Percentiles rank a stretch among this genome's conserved stretches.
These are phyloP conservation scores for Sarcodon aspratus DNA, from an alignment of 768 basidiomycete species.

Conservation along the genomic window DNA sequence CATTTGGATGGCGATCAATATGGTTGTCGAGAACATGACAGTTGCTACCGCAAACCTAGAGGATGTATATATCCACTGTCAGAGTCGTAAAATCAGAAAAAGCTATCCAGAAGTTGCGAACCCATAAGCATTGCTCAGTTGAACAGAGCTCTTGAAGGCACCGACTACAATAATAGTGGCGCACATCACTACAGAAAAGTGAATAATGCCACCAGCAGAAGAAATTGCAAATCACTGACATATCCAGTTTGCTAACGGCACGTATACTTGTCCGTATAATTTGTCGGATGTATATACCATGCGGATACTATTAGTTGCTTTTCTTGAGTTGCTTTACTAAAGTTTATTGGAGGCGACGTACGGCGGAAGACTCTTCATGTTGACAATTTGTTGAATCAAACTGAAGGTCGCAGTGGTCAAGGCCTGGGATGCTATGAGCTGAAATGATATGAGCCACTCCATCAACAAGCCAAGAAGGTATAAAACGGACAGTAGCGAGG, in stretches of 20 bases:
- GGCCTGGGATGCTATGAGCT: slow-evolving; percentile 55
- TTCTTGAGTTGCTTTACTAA: background rate
- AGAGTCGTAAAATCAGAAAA: background rate
- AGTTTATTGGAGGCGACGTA: slow-evolving; percentile 7
- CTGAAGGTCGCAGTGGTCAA: slow-evolving; percentile 62
- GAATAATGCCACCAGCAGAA: background rate
- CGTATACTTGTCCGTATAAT: slow-evolving; percentile 55
- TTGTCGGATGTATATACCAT: slow-evolving; percentile 52
- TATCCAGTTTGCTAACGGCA: slow-evolving; percentile 51
- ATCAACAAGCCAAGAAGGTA: background rate
- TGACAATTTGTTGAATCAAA: slow-evolving; percentile 53
- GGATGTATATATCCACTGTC: background rate
- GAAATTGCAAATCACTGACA: slow-evolving; percentile 13
- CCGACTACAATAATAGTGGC: slow-evolving; percentile 41
- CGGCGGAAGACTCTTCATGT: slow-evolving; percentile 45
- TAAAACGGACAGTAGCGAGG: slow-evolving; percentile 41
- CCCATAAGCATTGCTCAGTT: slow-evolving; percentile 48
- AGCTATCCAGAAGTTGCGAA: slow-evolving; percentile 2
- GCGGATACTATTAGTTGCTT: slow-evolving; percentile 20
- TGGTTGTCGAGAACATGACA: slow-evolving; percentile 52
- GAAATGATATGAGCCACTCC: background rate
- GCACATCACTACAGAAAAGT: slow-evolving; percentile 27
- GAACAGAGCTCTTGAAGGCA: slow-evolving; percentile 39
- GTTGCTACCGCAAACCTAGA: slow-evolving; percentile 51
- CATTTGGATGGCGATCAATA: slow-evolving; percentile 47